Evolutionary conservation across 805 yeast species (phyloP), one percentile per base, ranked within the genome.

Genomic region (Kluyveromyces siamensis): DNA sequence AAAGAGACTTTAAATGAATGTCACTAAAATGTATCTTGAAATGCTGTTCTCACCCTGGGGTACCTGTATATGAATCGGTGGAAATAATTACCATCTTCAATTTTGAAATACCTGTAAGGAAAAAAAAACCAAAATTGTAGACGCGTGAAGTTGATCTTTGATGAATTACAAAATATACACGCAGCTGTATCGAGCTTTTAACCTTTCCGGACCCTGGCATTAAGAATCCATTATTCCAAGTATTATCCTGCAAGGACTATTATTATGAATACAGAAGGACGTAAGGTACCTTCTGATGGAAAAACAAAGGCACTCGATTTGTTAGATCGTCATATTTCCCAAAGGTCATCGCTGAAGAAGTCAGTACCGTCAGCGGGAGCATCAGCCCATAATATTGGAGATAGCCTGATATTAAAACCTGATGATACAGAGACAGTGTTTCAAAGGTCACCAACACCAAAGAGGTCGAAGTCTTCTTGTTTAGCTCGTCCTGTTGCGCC

Each of bases 251-350:
- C 13, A n/a, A 37, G 40, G 13, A 19, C 40, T 19, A 19, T 17
- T 37, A n/a, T n/a, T 17, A 40, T 40, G 43, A 21, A n/a, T 9
- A 21, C 19, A n/a, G 17, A 11, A 19, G n/a, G 11, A 10, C 18
- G 18, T 18, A 43, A 33, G 39, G 18, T 38, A 7, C 38, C 39
- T 16, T 33, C 39, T n/a, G 45, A 43, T n/a, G 39, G 45, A 35
- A 47, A 42, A 36, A 40, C 43, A 16, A 48, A 45, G 37, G 60
- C 65, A 9, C 47, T 62, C n/a, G 65, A 59, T 40, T 49, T 55
- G 39, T 40, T 63, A 37, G 65, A 61, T 27, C 57, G 53, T 40
- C 61, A 58, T 38, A 50, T 61, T n/a, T 21, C 45, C 3, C 45
- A 43, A 6, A 14, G 44, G 18, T 41, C 43, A 17, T 14, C 45